phyloP scores from a whole-genome alignment of 495 filamentous ascomycete genomes.

The Aspergillus indologenus region DNA sequence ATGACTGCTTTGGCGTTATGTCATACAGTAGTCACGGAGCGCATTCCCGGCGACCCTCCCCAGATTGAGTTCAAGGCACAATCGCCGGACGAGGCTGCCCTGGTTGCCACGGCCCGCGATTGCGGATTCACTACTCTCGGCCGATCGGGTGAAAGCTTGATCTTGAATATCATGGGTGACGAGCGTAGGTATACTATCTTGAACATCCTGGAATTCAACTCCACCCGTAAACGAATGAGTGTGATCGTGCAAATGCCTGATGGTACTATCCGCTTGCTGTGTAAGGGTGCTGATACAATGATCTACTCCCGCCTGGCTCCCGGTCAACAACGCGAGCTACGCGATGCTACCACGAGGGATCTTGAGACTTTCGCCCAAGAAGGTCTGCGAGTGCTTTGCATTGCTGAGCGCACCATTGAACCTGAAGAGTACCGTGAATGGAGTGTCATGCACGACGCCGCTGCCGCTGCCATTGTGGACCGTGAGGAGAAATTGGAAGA shows the following conservation, averaged over 20 bases:
- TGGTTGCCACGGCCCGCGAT: slow-evolving; percentile 92
- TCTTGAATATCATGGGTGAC: slow-evolving; percentile 77
- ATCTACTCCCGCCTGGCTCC: slow-evolving; percentile 86
- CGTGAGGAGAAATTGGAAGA: slow-evolving; percentile 90
- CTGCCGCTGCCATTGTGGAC: slow-evolving; percentile 73
- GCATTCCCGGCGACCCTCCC: slow-evolving; percentile 80
- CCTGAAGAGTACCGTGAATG: slow-evolving; percentile 83
- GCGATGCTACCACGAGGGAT: slow-evolving; percentile 79
- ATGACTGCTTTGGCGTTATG: slow-evolving; percentile 92
- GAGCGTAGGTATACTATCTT: slow-evolving; percentile 78
- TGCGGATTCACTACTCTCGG: slow-evolving; percentile 91
- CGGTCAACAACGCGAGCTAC: slow-evolving; percentile 78
- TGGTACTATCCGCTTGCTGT: slow-evolving; percentile 84
- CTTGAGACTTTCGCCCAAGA: slow-evolving; percentile 93
- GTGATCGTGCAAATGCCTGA: slow-evolving; percentile 93
- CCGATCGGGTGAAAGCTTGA: slow-evolving; percentile 67
- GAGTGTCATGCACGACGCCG: slow-evolving; percentile 79
- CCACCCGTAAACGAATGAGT: slow-evolving; percentile 92
- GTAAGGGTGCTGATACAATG: slow-evolving; percentile 93
- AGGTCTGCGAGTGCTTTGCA: slow-evolving; percentile 87
- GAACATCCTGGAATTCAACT: slow-evolving; percentile 96
- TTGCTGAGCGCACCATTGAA: slow-evolving; percentile 72
- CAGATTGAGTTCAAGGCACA: slow-evolving; percentile 92
- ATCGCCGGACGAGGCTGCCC: slow-evolving; percentile 89
- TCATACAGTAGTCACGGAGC: slow-evolving; percentile 92